Percentiles rank a stretch among this genome's conserved stretches.
phyloP scores from a whole-genome alignment of 768 basidiomycete genomes.

The Hysterangium stoloniferum region DNA sequence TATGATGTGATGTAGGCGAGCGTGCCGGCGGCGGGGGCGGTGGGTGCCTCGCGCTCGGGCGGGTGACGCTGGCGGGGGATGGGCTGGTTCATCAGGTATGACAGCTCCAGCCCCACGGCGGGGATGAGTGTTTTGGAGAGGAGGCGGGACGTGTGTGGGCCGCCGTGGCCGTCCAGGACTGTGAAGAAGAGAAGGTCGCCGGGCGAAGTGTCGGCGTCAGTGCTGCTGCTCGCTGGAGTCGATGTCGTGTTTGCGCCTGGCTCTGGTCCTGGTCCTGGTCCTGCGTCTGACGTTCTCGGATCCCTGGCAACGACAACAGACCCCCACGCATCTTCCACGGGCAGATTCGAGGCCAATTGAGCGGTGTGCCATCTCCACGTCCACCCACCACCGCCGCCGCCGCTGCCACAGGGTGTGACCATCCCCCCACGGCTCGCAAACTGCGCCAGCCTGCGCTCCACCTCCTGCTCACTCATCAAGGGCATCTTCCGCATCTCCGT shows the following conservation, averaged over 20 bases:
- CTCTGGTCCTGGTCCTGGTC: conserved; percentile 3
- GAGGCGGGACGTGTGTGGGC: conserved; percentile 74
- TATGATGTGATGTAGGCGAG: conserved; percentile 21
- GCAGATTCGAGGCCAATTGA: conserved; percentile 75
- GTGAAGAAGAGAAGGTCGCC: conserved; percentile 80
- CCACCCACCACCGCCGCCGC: conserved; percentile 31
- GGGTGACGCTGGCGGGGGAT: no score
- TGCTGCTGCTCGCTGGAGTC: neutral
- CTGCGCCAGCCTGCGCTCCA: conserved; percentile 9
- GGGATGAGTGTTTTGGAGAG: conserved; percentile 81
- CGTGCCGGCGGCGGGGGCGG: neutral
- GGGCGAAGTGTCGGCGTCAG: conserved; percentile 41
- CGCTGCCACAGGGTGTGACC: no score
- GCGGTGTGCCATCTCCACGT: conserved; percentile 76
- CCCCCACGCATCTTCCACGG: conserved; percentile 85
- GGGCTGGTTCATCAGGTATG: conserved; percentile 38
- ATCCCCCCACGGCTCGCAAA: no score
- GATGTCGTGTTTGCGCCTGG: conserved; percentile 5
- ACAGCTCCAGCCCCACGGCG: conserved; percentile 72
- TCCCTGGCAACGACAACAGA: conserved; percentile 61
- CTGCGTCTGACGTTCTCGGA: conserved; percentile 18
- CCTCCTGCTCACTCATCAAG: conserved; percentile 6
- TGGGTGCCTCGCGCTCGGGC: conserved; percentile 25
- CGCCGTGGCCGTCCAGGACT: conserved; percentile 88
- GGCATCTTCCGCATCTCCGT: conserved; percentile 9